phyloP scores from a whole-genome alignment of 345 rosid genomes.

The Rhizophora apiculata region DNA sequence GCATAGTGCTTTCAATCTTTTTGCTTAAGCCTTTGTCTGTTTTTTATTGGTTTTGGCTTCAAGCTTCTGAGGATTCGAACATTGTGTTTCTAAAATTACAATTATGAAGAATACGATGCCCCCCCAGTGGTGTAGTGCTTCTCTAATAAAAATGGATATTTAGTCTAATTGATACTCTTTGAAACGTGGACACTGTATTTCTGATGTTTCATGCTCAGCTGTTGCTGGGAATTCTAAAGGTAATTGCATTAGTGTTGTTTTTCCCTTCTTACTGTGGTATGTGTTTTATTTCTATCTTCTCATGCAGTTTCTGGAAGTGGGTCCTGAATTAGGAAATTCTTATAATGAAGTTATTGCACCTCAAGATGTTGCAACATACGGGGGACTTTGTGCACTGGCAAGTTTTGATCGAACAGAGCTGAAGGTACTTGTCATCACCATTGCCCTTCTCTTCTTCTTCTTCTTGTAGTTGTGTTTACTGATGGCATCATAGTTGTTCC shows the following conservation, averaged over 20 bases:
- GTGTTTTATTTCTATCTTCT: background rate
- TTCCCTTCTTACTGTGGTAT: background rate
- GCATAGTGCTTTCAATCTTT: slow-evolving; percentile 4
- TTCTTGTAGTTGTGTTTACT: slow-evolving; percentile 1
- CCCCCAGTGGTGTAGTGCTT: background rate
- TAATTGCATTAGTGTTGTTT: background rate
- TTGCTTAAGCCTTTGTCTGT: background rate
- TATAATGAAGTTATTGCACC: slow-evolving; percentile 94
- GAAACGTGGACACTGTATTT: background rate
- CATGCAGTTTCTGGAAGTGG: slow-evolving; percentile 84
- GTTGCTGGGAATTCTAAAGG: background rate
- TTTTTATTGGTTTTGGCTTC: background rate
- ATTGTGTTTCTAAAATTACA: background rate
- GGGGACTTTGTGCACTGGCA: slow-evolving; percentile 98
- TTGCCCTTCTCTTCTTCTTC: background rate
- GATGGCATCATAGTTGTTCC: background rate
- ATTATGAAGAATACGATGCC: background rate
- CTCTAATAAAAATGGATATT: too few relatives aligned
- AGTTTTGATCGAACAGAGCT: slow-evolving; percentile 92
- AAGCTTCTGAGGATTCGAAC: background rate
- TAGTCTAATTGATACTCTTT: background rate
- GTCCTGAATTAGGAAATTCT: slow-evolving; percentile 79
- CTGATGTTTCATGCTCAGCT: background rate
- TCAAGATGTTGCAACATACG: slow-evolving; percentile 97
- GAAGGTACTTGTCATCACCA: slow-evolving; percentile 49